Evolutionary conservation across 129 eudicot species (phyloP).

Genomic region (Ambrosia artemisiifolia): DNA sequence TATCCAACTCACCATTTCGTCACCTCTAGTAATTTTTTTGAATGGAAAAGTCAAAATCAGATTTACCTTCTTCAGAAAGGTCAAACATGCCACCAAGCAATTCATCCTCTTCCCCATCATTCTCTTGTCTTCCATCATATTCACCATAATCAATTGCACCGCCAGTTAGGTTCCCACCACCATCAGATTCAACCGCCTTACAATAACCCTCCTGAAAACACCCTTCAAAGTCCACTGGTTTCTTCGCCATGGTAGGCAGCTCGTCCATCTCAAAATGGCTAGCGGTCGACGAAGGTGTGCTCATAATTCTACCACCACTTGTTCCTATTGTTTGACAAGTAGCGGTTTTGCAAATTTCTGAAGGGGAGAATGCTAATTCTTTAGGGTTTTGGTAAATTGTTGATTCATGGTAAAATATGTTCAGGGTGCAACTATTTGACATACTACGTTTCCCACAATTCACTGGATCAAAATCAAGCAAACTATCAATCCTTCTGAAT

Average conservation of each 20-base stretch:
- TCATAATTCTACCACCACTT: slow-evolving; percentile 8
- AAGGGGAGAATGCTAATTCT: slow-evolving; percentile 11
- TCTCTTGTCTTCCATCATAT: slow-evolving; percentile 24
- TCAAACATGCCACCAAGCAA: slow-evolving; percentile 60
- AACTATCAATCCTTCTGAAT: slow-evolving; percentile 49
- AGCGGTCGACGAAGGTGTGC: slow-evolving; percentile 20
- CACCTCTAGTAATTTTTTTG: not conserved
- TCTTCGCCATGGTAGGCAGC: slow-evolving; percentile 17
- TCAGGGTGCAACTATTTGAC: slow-evolving; percentile 11
- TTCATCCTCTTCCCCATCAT: slow-evolving; percentile 46
- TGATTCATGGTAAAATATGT: slow-evolving; percentile 22
- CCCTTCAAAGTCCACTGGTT: slow-evolving; percentile 31
- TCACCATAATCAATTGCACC: slow-evolving; percentile 29
- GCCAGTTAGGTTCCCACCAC: slow-evolving; percentile 12
- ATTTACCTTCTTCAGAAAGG: slow-evolving; percentile 56
- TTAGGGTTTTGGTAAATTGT: slow-evolving; percentile 21
- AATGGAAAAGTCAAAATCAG: slow-evolving; percentile 8
- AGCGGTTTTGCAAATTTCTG: slow-evolving; percentile 6
- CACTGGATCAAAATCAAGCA: slow-evolving; percentile 54
- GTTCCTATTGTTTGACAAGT: slow-evolving; percentile 8
- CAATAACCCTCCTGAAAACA: slow-evolving; percentile 53
- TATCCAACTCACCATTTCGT: not conserved
- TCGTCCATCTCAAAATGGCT: slow-evolving; percentile 28
- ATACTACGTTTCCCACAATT: slow-evolving; percentile 24
- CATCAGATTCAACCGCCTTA: slow-evolving; percentile 34